phyloP scores from a whole-genome alignment of 2,329 filamentous ascomycete species.

The Corniculantispora saksenae region DNA sequence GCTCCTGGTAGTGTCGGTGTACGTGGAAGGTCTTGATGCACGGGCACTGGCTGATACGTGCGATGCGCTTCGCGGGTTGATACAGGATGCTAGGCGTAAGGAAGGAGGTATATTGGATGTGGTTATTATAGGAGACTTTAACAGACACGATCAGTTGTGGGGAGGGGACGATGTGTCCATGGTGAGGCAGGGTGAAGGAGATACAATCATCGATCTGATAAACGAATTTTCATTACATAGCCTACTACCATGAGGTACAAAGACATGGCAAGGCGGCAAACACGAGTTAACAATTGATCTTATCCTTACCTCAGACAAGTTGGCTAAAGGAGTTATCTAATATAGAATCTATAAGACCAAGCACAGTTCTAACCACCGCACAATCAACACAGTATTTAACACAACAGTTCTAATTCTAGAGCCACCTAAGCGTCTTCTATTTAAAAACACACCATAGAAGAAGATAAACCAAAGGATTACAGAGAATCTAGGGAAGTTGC shows the following conservation, averaged over 20 bases:
- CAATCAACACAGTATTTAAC: constrained; percentile 34
- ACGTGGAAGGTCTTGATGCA: constrained; percentile 17
- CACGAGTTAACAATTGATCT: constrained; percentile 29
- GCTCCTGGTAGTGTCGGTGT: constrained; percentile 18
- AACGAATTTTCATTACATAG: constrained; percentile 33
- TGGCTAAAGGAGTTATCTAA: constrained; percentile 22
- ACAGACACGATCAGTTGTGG: constrained; percentile 25
- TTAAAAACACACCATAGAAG: constrained; percentile 32
- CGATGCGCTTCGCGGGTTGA: constrained; percentile 3
- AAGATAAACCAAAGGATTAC: constrained; percentile 23
- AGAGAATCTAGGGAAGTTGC: constrained; percentile 27
- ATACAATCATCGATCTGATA: constrained; percentile 38
- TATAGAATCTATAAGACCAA: constrained; percentile 24
- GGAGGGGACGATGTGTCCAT: constrained; percentile 24
- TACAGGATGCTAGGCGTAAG: constrained; percentile 13
- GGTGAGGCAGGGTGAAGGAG: constrained; percentile 35
- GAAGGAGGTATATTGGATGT: constrained; percentile 13
- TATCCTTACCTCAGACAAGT: constrained; percentile 26
- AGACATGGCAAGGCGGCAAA: constrained; percentile 33
- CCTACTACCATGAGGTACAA: constrained; percentile 36
- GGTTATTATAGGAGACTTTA: constrained; percentile 24
- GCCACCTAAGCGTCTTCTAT: constrained; percentile 22
- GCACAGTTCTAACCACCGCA: constrained; percentile 32
- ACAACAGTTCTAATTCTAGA: constrained; percentile 9
- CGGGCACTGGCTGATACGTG: constrained; percentile 12